Base-by-base conservation (phyloP, 2,329 filamentous ascomycete species). In the Aspergillus udagawae region DNA sequence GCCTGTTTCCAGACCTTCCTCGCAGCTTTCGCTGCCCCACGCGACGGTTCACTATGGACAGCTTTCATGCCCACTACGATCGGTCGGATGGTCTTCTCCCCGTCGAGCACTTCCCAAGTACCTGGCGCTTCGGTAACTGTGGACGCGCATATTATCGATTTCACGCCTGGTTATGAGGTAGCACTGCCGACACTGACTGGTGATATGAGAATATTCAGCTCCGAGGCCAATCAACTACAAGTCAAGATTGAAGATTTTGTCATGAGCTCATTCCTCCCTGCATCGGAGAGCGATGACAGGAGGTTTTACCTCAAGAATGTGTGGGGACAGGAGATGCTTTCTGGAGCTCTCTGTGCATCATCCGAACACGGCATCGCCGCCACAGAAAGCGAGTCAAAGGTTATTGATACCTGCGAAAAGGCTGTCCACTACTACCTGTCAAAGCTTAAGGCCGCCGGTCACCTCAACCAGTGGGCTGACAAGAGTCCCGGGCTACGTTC, bases 11-110 rank as follows among this genome's bases (percentile, higher is more conserved):
- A 55, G 53, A 51, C 53, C 2, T 51, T 51, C 38, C 42, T 55
- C 28, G 53, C 53, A 38, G 53, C 53, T 29, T 50, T 48, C 52
- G 41, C 53, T 12, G 52, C 54, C 41, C 55, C 52, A 20, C 54
- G 51, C 41, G 52, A 53, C n/a, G 54, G 53, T 52, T 45, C 45
- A 21, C 20, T 59, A 51, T 59, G 57, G 57, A 59, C 57, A 23
- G 45, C 54, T 1, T 59, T 56, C 28, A 42, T 59, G 38, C 77
- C 63, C 14, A 57, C 49, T 47, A 48, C 50, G 20, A 57, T 55
- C 44, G 52, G 52, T 32, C 52, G 52, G 14, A 54, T 54, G 44
- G 27, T 32, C 28, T 54, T 54, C 25, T 38, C 44, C 38, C 52
- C 52, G 14, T 38, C 45, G 20, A 28, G 35, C 48, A 49, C 28